Percentiles rank a stretch among this genome's conserved stretches.
These are phyloP conservation scores for Solanum neorickii DNA, from an alignment of 257 asterid species.

Conservation along the genomic window DNA sequence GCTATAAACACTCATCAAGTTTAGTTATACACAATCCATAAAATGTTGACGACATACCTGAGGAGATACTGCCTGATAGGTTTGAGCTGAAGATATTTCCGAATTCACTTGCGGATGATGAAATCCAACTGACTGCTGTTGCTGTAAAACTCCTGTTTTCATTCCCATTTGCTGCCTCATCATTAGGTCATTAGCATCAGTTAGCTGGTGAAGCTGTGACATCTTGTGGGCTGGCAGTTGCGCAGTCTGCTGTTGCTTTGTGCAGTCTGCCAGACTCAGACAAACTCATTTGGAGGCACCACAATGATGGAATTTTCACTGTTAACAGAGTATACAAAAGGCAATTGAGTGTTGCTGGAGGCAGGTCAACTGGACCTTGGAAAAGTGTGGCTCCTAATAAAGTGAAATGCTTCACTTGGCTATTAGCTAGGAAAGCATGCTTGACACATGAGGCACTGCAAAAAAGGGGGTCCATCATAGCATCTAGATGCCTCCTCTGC, in stretches of 20 bases:
- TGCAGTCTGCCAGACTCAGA: constrained; percentile 7
- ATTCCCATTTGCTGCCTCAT: constrained; percentile 70
- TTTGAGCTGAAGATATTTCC: constrained; percentile 66
- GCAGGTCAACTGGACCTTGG: no score
- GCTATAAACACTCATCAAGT: background rate
- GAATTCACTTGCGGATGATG: constrained; percentile 58
- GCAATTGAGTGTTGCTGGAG: no score
- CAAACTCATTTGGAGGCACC: no score
- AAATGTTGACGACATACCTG: constrained; percentile 21
- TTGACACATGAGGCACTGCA: no score
- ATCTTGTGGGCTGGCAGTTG: constrained; percentile 48
- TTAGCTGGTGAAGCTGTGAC: constrained; percentile 55
- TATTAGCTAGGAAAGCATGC: no score
- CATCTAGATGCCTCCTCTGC: no score
- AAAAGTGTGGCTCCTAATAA: no score
- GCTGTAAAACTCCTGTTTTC: constrained; percentile 61
- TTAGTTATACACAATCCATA: background rate
- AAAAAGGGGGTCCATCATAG: no score
- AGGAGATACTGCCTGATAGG: constrained; percentile 63
- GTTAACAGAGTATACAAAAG: no score
- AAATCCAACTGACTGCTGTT: constrained; percentile 44
- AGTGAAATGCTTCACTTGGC: no score
- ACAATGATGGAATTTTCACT: no score
- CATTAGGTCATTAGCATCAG: constrained; percentile 60
- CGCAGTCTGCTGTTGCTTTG: constrained; percentile 37